phyloP scores from a whole-genome alignment of 2,329 filamentous ascomycete genomes.

The Onygenales sp. region DNA sequence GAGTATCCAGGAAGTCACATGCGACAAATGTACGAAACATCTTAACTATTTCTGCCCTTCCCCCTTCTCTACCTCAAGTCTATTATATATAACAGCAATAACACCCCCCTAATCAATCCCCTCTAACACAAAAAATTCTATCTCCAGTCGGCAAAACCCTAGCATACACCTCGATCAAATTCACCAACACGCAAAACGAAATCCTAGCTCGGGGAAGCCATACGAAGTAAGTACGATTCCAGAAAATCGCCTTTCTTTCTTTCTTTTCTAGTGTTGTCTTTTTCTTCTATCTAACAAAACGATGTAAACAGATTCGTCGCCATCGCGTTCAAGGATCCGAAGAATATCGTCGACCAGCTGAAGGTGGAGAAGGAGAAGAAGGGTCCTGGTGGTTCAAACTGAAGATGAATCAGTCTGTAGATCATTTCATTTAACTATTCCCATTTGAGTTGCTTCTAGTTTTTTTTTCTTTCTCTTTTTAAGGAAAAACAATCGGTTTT shows the following conservation, averaged over 20 bases:
- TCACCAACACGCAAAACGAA: conserved; percentile 50
- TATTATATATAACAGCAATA: not conserved
- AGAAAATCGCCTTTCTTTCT: not conserved
- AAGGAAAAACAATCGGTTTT: too few relatives aligned
- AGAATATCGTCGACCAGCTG: conserved; percentile 40
- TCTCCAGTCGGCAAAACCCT: conserved; percentile 53
- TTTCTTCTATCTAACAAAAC: not conserved
- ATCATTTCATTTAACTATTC: too few relatives aligned
- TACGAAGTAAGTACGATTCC: conserved; percentile 45
- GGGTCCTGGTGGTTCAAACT: not conserved
- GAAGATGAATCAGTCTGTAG: too few relatives aligned
- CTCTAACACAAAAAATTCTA: too few relatives aligned
- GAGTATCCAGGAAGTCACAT: conserved; percentile 43
- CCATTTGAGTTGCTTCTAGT: too few relatives aligned
- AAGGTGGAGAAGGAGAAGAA: not conserved
- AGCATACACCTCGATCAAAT: conserved; percentile 54
- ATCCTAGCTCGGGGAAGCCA: conserved; percentile 57
- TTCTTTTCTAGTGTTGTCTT: not conserved
- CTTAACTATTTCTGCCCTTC: not conserved
- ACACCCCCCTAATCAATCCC: not conserved
- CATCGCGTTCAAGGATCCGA: conserved; percentile 52
- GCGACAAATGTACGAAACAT: conserved; percentile 50
- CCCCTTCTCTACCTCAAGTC: not conserved
- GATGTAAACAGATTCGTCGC: conserved; percentile 42
- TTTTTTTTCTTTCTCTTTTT: too few relatives aligned